Evolutionary conservation across 2,329 filamentous ascomycete species (phyloP), one percentile per base, ranked within the genome.

Genomic region (Escovopsis weberi): DNA sequence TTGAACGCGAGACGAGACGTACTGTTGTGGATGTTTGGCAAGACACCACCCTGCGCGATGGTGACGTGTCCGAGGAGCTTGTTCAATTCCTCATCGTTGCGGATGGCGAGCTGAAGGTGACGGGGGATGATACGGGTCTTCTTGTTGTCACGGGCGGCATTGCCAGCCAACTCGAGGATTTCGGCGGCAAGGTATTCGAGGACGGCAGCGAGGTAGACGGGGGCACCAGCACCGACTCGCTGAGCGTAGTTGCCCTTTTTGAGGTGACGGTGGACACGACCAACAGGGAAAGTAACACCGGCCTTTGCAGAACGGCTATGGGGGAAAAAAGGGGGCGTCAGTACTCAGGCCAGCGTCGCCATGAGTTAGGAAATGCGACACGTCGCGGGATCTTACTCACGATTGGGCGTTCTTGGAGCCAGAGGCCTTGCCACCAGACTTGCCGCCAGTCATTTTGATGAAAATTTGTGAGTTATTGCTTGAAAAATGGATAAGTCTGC

Each of bases 41-140:
- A 76, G 55, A 94, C 87, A 88, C 86, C 86, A 74, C 86, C 87
- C 72, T 94, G 88, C 65, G 88, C 87, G 59, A 94, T 94, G 64
- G 87, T 95, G 68, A 94, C 87, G 65, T 94, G 86, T 45, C 88
- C 88, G 52, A 94, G 76, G 50, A 94, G 82, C 79, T 94, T 96
- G 84, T 96, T 95, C 84, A 96, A 68, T 72, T 98, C 91, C 78
- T 96, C 89, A 68, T 96, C 89, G 73, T 95, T 95, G 62, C 91
- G 82, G 74, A 98, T 98, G 69, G 91, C 91, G 57, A 98, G 86
- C 75, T 98, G 91, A 39, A 98, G 80, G 70, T 98, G 91, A 69
- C 91, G 87, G 53, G 91, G 91, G 48, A 96, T 98, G 73, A 98
- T 98, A 83, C 91, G 88, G 52, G 89, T 98, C 84, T 96, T 96